Conservation (phyloP, 352 stramenopile species). For the Phytophthora ohioensis region DNA sequence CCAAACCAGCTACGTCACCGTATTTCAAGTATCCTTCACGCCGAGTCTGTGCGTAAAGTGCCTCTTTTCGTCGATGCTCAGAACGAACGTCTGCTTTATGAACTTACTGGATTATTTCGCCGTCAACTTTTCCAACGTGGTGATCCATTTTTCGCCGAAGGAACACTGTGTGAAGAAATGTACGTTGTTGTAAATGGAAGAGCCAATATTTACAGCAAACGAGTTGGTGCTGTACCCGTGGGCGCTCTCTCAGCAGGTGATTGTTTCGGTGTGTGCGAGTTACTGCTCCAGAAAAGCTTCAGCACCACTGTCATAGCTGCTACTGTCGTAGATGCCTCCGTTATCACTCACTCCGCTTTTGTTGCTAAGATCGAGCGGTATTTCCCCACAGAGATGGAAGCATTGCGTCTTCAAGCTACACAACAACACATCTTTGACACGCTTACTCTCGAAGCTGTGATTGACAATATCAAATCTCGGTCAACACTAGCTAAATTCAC, state of each 20-base stretch:
- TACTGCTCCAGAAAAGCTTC: constrained; percentile 69
- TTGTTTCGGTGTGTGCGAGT: constrained; percentile 71
- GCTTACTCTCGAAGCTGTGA: constrained; percentile 56
- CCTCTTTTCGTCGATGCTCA: constrained; percentile 63
- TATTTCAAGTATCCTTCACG: constrained; percentile 78
- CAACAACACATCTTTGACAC: constrained; percentile 62
- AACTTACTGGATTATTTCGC: constrained; percentile 78
- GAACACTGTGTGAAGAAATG: constrained; percentile 74
- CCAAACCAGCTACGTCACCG: constrained; percentile 67
- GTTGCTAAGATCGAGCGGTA: constrained; percentile 52
- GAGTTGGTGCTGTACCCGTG: constrained; percentile 47
- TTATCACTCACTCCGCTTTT: constrained; percentile 61
- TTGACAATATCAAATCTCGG: constrained; percentile 55
- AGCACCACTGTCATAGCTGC: constrained; percentile 58
- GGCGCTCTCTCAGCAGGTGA: constrained; percentile 62
- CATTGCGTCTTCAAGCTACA: constrained; percentile 46
- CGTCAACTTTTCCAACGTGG: constrained; percentile 72
- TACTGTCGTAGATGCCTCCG: constrained; percentile 62
- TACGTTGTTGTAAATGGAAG: constrained; percentile 70
- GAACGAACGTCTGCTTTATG: constrained; percentile 65
- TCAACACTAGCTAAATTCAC: constrained; percentile 58
- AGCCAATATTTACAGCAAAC: constrained; percentile 68
- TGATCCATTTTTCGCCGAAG: constrained; percentile 65
- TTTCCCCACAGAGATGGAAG: constrained; percentile 56
- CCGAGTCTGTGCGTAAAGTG: constrained; percentile 70